A percentile compares a stretch with the other conserved stretches of the same genome.
Evolutionary conservation across 176 grass and related monocot genomes (phyloP).

Genomic region (Cenchrus americanus): DNA sequence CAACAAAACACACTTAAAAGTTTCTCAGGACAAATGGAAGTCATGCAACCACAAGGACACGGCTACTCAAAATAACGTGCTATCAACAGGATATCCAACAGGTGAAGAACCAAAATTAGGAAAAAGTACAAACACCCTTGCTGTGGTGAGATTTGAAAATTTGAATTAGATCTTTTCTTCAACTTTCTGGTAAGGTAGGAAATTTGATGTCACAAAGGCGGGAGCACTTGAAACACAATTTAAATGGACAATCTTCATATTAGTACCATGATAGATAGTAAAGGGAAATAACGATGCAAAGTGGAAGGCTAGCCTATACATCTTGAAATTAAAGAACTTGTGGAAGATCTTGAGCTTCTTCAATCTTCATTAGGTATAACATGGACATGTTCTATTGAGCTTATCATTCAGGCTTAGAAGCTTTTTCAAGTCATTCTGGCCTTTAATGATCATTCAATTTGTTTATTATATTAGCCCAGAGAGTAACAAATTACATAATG

Average conservation of each 20-base stretch:
- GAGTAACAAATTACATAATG: not conserved
- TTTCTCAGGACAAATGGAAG: not conserved
- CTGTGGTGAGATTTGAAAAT: not conserved
- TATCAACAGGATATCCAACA: not conserved
- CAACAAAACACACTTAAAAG: not conserved
- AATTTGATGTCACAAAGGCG: not conserved
- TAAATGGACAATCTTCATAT: not conserved
- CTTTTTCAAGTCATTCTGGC: conserved; percentile 3
- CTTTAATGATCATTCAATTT: not conserved
- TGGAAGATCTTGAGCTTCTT: not conserved
- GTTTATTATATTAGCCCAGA: conserved; percentile 3
- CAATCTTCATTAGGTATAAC: not conserved
- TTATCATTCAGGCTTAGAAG: not conserved
- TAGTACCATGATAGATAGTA: conserved; percentile 11
- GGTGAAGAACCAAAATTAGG: not conserved
- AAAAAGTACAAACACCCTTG: not conserved
- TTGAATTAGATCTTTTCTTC: not conserved
- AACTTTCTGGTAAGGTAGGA: not conserved
- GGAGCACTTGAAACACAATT: not conserved
- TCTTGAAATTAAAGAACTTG: conserved; percentile 19
- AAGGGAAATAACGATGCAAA: not conserved
- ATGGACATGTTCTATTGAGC: conserved; percentile 1
- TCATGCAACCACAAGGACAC: not conserved
- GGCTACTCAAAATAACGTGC: not conserved
- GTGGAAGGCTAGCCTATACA: not conserved